These are phyloP conservation scores for Malus fusca DNA, from an alignment of 306 rosid genomes.

Conservation along the genomic window DNA sequence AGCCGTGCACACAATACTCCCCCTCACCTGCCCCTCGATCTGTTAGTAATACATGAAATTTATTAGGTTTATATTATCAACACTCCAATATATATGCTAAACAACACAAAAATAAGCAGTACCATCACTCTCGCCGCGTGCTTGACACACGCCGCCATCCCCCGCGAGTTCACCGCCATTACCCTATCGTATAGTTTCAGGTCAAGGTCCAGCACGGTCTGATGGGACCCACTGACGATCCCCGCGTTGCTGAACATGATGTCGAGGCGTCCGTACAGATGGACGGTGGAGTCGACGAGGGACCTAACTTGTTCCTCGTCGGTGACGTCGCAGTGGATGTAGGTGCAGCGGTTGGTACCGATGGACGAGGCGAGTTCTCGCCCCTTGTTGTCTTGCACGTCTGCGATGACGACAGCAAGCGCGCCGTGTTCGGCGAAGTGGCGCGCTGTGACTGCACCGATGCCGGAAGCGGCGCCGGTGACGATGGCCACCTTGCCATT, in stretches of 20 bases:
- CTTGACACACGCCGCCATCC: constrained; percentile 14
- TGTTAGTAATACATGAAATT: too few species aligned
- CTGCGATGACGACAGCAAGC: too few species aligned
- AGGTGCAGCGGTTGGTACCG: background rate
- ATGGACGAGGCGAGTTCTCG: too few species aligned
- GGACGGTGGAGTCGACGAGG: background rate
- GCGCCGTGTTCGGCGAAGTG: too few species aligned
- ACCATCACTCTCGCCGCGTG: constrained; percentile 4
- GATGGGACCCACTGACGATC: background rate
- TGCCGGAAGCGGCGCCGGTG: too few species aligned
- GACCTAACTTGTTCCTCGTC: constrained; percentile 2
- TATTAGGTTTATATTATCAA: too few species aligned
- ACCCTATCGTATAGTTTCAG: background rate
- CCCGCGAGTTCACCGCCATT: background rate
- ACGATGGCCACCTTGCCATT: too few species aligned
- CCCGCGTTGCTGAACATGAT: constrained; percentile 22
- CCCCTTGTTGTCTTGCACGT: too few species aligned
- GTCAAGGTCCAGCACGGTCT: background rate
- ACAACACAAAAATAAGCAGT: too few species aligned
- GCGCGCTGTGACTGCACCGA: too few species aligned
- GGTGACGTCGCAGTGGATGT: constrained; percentile 13
- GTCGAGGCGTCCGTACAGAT: constrained; percentile 6
- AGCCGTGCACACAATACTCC: constrained; percentile 41
- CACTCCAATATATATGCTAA: too few species aligned
- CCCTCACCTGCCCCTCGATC: background rate